phyloP scores from a whole-genome alignment of 352 stramenopile species.

The Phytophthora tentaculata region DNA sequence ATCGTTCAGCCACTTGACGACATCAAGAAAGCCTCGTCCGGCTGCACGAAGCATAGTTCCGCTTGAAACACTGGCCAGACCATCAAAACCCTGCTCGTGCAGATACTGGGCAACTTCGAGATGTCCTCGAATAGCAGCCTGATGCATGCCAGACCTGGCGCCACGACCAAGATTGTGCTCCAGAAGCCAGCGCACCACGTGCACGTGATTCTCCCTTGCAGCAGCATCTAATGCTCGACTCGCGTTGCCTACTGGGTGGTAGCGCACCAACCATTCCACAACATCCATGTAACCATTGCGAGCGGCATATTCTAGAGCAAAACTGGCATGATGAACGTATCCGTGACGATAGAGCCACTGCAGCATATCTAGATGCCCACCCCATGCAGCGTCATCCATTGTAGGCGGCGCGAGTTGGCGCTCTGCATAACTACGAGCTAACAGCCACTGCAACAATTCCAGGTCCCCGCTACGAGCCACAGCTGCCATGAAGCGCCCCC shows the following conservation, averaged over 20 bases:
- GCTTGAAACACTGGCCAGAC: slow-evolving; percentile 25
- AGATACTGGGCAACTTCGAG: slow-evolving; percentile 34
- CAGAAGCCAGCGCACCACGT: slow-evolving; percentile 31
- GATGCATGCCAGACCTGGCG: slow-evolving; percentile 35
- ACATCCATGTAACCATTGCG: slow-evolving; percentile 46
- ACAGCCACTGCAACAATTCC: slow-evolving; percentile 35
- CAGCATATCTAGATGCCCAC: too few relatives aligned
- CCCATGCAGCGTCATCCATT: slow-evolving; percentile 37
- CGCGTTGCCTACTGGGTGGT: slow-evolving; percentile 37
- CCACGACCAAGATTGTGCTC: slow-evolving; percentile 36
- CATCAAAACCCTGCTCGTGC: slow-evolving; percentile 28
- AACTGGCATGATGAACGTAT: too few relatives aligned
- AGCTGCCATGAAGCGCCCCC: slow-evolving; percentile 30
- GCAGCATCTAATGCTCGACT: slow-evolving; percentile 39
- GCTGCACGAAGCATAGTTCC: slow-evolving; percentile 41
- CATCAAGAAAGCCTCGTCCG: slow-evolving; percentile 33
- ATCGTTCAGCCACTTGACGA: slow-evolving; percentile 36
- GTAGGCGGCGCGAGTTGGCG: slow-evolving; percentile 34
- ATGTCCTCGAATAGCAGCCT: slow-evolving; percentile 23
- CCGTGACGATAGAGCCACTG: too few relatives aligned
- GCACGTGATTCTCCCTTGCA: slow-evolving; percentile 27
- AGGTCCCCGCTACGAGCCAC: slow-evolving; percentile 27
- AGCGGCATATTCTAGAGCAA: slow-evolving; percentile 42
- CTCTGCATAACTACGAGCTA: slow-evolving; percentile 26
- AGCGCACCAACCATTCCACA: slow-evolving; percentile 40